phyloP scores from a whole-genome alignment of 108 stramenopile genomes.

The Cyclotella sp. region DNA sequence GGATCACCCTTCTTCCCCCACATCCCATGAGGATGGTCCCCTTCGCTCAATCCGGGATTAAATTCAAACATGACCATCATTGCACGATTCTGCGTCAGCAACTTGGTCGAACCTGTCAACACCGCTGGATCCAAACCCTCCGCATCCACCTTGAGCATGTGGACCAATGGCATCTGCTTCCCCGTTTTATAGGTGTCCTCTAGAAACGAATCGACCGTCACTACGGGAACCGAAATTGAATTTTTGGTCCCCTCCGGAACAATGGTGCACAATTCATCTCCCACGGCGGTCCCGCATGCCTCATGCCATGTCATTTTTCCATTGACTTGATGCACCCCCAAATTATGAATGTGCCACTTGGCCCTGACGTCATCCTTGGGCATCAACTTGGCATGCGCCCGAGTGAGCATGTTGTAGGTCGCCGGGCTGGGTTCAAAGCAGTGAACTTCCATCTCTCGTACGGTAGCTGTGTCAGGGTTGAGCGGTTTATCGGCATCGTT shows the following conservation, averaged over 20 bases:
- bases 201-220: slow-evolving; percentile 38
- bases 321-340: slow-evolving; percentile 33
- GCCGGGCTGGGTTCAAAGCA: slow-evolving; percentile 54
- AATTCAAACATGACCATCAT: slow-evolving; percentile 53
- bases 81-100: slow-evolving; percentile 28
- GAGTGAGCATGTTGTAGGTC: slow-evolving; percentile 31
- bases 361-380: slow-evolving; percentile 15
- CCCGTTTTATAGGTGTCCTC: slow-evolving; percentile 14
- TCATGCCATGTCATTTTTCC: slow-evolving; percentile 41
- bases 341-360: slow-evolving; percentile 47
- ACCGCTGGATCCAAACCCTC: slow-evolving; percentile 50
- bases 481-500: slow-evolving; percentile 40
- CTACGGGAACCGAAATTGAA: slow-evolving; percentile 44
- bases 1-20: slow-evolving; percentile 39
- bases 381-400: slow-evolving; percentile 26
- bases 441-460: slow-evolving; percentile 32
- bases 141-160: slow-evolving; percentile 49
- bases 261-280: slow-evolving; percentile 48
- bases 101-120: slow-evolving; percentile 14
- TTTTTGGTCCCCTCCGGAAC: slow-evolving; percentile 33
- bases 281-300: slow-evolving; percentile 26
- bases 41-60: slow-evolving; percentile 40
- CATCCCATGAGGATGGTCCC: slow-evolving; percentile 46
- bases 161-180: slow-evolving; percentile 24
- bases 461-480: slow-evolving; percentile 13